Percentiles rank a stretch among this genome's conserved stretches.
Conservation (phyloP, 352 stramenopile species). For the Pythium aphanidermatum region DNA sequence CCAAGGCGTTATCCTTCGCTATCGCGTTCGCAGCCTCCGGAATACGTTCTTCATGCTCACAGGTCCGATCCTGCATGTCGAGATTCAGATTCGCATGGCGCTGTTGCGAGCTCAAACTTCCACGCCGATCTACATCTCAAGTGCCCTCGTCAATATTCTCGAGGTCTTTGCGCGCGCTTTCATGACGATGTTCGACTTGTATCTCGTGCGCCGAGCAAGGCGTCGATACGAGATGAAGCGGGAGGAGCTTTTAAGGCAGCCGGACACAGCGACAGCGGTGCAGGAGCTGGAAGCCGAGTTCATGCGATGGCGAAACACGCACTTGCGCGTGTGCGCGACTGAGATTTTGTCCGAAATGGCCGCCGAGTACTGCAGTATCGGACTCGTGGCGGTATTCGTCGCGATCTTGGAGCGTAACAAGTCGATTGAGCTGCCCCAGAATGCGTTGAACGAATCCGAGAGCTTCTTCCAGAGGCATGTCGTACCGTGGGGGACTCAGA, state of each 20-base stretch:
- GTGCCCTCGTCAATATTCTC: background rate
- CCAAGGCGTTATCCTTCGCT: background rate
- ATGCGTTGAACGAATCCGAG: background rate
- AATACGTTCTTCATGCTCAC: conserved; percentile 4
- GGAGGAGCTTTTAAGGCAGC: too few species aligned
- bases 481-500: background rate
- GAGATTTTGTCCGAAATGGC: conserved; percentile 2
- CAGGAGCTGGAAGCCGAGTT: background rate
- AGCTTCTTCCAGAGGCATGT: background rate
- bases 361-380: conserved; percentile 8
- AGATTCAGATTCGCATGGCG: background rate
- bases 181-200: background rate
- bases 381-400: conserved; percentile 3
- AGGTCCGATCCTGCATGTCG: background rate
- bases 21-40: background rate
- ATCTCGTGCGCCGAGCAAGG: background rate
- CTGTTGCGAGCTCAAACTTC: background rate
- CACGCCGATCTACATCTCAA: background rate
- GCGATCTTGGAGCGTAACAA: background rate
- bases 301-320: background rate
- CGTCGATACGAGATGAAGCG: background rate
- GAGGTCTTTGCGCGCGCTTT: background rate
- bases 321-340: conserved; percentile 1
- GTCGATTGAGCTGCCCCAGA: background rate
- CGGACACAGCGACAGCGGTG: background rate